phyloP scores from a whole-genome alignment of 1,284 basidiomycete genomes.

The Apiotrichum gamsii region DNA sequence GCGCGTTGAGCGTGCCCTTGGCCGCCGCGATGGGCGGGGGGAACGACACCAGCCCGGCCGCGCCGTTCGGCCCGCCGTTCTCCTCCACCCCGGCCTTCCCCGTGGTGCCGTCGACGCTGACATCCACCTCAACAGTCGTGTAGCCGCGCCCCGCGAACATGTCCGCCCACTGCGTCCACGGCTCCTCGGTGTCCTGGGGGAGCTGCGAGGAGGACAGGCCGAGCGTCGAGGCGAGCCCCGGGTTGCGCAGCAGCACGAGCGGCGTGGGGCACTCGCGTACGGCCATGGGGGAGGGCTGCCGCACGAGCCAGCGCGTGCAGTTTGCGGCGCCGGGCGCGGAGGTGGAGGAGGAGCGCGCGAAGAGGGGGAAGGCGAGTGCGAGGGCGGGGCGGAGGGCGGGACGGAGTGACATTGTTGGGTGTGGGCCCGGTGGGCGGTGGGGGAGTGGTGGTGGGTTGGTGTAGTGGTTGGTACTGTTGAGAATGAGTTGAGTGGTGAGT shows the following conservation, averaged over 20 bases:
- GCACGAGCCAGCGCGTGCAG: slow-evolving; percentile 32
- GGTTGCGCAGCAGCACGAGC: slow-evolving; percentile 32
- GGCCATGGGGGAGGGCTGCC: slow-evolving; percentile 24
- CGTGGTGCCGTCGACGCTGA: slow-evolving; percentile 33
- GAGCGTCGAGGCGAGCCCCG: slow-evolving; percentile 13
- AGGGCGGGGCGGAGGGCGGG: background rate
- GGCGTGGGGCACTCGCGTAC: slow-evolving; percentile 38
- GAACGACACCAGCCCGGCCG: background rate
- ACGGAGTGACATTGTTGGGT: background rate
- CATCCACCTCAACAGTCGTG: slow-evolving; percentile 56
- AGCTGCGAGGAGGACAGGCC: background rate
- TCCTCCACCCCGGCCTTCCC: background rate
- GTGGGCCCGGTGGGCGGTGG: no score
- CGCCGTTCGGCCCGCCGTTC: background rate
- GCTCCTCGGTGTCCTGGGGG: background rate
- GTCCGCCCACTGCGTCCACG: slow-evolving; percentile 45
- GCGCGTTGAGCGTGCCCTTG: slow-evolving; percentile 26
- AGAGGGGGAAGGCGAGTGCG: background rate
- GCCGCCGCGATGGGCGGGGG: slow-evolving; percentile 22
- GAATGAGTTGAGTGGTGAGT: no score
- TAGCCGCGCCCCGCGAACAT: slow-evolving; percentile 58
- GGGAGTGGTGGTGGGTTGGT: no score
- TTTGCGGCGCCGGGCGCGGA: background rate
- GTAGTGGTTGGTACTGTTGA: no score
- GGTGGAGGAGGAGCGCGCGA: slow-evolving; percentile 1